Evolutionary conservation across 2,329 filamentous ascomycete genomes (phyloP), one percentile per base, ranked within the genome.

Genomic region (Ascochyta viciae-villosae): DNA sequence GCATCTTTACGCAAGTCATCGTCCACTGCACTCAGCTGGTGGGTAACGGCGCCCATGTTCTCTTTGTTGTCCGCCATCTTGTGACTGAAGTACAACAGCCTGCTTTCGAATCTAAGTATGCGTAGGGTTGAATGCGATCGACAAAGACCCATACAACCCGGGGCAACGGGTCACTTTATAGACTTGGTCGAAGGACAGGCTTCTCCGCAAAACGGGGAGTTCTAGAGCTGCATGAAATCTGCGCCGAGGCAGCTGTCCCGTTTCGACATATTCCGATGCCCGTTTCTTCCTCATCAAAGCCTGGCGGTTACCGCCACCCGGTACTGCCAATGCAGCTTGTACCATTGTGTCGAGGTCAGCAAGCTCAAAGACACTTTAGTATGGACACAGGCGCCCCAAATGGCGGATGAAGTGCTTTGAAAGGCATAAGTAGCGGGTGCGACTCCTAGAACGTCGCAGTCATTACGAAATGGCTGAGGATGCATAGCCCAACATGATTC

Each of bases 141-240:
- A 46, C 50, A 54, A 40, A 1, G 31, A 24, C 42, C 50, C 27
- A 24, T 42, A 38, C 6, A 42, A 43, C 41, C 66, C 54, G 54
- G 63, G 58, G 54, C 29, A 56, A 56, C 56, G 62, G 66, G 47
- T 60, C 60, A 47, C 41, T 61, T 68, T 69, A 69, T 69, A 67
- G 50, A 54, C 19, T 40, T 43, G 42, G 46, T 40, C 6, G 38
- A 34, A 34, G n/a, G 50, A 39, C 61, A 68, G 54, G 56, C 60
- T 66, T 67, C 65, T 66, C 66, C 65, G 60, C 65, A 67, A 58
- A 60, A 37, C 22, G 46, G 41, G 34, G 38, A 41, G 33, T 52
- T 34, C 26, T 29, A 43, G 40, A 48, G 45, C 43, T 51, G 46
- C 53, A 57, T 51, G 50, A 46, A 50, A 31, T 33, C 16, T 50